These are phyloP conservation scores for Codiaeum variegatum DNA, from an alignment of 441 rosid genomes.

Conservation along the genomic window DNA sequence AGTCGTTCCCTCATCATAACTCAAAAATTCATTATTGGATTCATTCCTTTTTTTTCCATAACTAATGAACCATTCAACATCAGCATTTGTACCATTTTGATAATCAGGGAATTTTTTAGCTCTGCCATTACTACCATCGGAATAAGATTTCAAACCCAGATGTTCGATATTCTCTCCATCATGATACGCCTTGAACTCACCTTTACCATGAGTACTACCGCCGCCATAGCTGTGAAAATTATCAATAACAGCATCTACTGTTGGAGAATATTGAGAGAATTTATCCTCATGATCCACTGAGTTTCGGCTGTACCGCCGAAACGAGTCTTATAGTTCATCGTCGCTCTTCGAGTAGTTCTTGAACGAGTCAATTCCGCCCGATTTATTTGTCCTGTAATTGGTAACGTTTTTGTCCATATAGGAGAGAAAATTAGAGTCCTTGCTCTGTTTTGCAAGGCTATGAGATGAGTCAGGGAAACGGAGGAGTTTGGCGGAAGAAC, in stretches of 20 bases:
- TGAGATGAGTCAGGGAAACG: constrained; percentile 60
- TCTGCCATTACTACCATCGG: constrained; percentile 47
- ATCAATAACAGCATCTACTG: constrained; percentile 60
- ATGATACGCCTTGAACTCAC: constrained; percentile 56
- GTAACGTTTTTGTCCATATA: constrained; percentile 62
- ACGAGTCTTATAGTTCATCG: constrained; percentile 49
- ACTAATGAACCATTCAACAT: constrained; percentile 44
- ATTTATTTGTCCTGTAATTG: constrained; percentile 49
- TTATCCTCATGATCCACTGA: constrained; percentile 44
- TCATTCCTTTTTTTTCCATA: constrained; percentile 70
- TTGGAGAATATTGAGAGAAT: constrained; percentile 47
- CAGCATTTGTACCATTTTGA: constrained; percentile 47
- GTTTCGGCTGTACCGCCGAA: constrained; percentile 68
- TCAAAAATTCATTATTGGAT: constrained; percentile 43
- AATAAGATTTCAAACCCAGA: constrained; percentile 49
- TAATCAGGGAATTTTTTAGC: constrained; percentile 48
- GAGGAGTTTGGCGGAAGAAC: constrained; percentile 69
- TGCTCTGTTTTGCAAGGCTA: constrained; percentile 43
- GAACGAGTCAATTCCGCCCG: constrained; percentile 51
- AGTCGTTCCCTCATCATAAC: constrained; percentile 51
- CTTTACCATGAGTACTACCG: constrained; percentile 54
- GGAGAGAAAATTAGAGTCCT: constrained; percentile 47
- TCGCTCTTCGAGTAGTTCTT: constrained; percentile 49
- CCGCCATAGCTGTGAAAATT: constrained; percentile 67
- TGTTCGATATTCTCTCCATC: constrained; percentile 45